Evolutionary conservation across 169 alveolate genomes (phyloP).

Genomic region (Cryptosporidium andersoni): DNA sequence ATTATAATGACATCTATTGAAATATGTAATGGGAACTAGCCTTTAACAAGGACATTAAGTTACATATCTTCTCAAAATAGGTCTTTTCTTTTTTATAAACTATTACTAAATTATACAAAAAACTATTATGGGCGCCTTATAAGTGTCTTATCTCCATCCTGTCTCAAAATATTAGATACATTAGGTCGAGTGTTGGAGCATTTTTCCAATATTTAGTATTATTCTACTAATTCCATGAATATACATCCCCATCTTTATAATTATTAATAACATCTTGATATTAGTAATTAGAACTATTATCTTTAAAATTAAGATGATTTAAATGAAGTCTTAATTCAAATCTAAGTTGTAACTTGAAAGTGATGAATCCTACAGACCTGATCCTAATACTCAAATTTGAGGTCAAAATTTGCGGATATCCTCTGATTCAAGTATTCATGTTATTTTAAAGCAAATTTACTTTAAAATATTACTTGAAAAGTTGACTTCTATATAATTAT

Average conservation of each 20-base stretch:
- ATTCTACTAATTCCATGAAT: background rate
- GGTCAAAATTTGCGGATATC: slow-evolving; percentile 36
- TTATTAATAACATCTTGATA: background rate
- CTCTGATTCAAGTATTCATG: slow-evolving; percentile 1
- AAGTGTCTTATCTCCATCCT: too few species aligned
- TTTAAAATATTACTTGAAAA: background rate
- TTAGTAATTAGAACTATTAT: background rate
- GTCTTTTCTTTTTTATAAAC: too few species aligned
- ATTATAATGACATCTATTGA: too few species aligned
- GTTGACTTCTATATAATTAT: background rate
- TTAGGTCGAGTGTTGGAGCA: background rate
- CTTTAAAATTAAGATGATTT: background rate
- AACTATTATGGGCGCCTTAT: too few species aligned
- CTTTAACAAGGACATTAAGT: too few species aligned
- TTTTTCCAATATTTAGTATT: background rate
- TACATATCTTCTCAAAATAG: too few species aligned
- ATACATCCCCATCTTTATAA: background rate
- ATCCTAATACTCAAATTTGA: slow-evolving; percentile 38
- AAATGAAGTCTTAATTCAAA: background rate
- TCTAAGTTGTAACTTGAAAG: slow-evolving; percentile 7
- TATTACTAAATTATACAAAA: too few species aligned
- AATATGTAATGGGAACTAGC: too few species aligned
- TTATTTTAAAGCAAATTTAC: background rate
- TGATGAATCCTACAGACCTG: slow-evolving; percentile 69
- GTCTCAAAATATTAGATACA: too few species aligned